Evolutionary conservation across 2,329 filamentous ascomycete genomes (phyloP).

Genomic region (Penicillium oxalicum): DNA sequence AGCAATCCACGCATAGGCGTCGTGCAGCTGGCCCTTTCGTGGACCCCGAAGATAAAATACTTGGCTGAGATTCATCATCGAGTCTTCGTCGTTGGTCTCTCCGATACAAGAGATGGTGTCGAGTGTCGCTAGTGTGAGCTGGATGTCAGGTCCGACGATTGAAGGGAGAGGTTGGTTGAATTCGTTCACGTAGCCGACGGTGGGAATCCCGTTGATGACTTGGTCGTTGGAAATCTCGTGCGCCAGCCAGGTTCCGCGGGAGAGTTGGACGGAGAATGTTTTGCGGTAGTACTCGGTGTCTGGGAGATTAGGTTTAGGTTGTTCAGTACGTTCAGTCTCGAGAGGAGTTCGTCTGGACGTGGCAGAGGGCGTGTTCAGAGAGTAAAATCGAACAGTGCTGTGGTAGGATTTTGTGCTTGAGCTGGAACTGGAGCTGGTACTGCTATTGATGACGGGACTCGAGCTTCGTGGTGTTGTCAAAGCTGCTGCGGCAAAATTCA

Average conservation of each 20-base stretch:
- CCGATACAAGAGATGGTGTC: neutral
- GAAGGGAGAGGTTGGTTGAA: neutral
- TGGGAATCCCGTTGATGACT: neutral
- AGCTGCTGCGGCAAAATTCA: too few species aligned
- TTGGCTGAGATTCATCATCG: neutral
- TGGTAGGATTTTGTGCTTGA: neutral
- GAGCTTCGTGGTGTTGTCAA: too few species aligned
- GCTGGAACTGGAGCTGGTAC: neutral
- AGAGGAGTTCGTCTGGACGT: neutral
- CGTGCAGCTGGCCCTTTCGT: neutral
- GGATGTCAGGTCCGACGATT: neutral
- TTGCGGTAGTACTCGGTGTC: neutral
- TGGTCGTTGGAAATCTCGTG: neutral
- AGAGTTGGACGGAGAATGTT: neutral
- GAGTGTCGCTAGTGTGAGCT: neutral
- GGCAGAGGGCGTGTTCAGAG: neutral
- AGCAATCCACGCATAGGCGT: slow-evolving; percentile 1
- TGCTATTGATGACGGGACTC: neutral
- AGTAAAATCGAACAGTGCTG: neutral
- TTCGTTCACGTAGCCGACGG: neutral
- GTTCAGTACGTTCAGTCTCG: neutral
- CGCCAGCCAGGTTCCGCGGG: neutral
- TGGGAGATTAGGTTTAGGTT: neutral
- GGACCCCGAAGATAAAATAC: neutral
- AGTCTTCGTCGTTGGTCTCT: neutral